Evolutionary conservation across 202 grass and related monocot species (phyloP), one percentile per base, ranked within the genome.

Genomic region (Eragrostis tef): DNA sequence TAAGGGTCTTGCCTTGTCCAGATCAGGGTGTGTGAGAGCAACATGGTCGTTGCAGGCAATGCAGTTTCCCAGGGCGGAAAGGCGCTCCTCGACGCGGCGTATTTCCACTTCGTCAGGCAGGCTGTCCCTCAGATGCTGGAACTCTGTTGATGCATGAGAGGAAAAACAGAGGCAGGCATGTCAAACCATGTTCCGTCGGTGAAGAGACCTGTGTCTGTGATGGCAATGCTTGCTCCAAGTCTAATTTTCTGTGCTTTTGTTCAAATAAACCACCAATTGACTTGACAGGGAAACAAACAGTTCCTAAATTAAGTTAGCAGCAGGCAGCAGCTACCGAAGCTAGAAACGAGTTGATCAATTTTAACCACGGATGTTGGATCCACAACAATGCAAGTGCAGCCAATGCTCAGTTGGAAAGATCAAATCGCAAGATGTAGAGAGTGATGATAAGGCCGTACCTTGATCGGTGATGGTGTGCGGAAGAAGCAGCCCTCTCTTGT

Each of bases 381-480:
- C 20, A 3, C 61, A 58, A 8, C 11, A 59, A 47, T 14, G 43
- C 53, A 27, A 53, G 44, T 52, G 19, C 51, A 54, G n/a, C 7
- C 53, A 57, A 3, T 57, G 53, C 53, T 22, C 8, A 20, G 8
- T 1, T 21, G 1, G 53, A 21, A 56, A 56, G 16, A 52, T 52
- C 17, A n/a, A 53, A n/a, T 58, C 54, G 20, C 20, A 3, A n/a
- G 0, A 0, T 2, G 29, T 3, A 39, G 34, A 39, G 34, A 39
- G 3, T 39, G 34, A 2, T 39, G 34, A 39, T 6, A 5, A 2
- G 34, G 34, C 3, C 1, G 6, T 46, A 94, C 92, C 95, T 93
- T 95, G 95, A 65, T 98, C 95, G 15, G 92, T 98, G 69, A 87
- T 88, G 56, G 87, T 89, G 58, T 98, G 92, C 1, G 95, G 95